Percentiles rank a stretch among this genome's conserved stretches.
These are phyloP conservation scores for Neocucurbitaria cava DNA, from an alignment of 2,329 filamentous ascomycete species.

Conservation along the genomic window DNA sequence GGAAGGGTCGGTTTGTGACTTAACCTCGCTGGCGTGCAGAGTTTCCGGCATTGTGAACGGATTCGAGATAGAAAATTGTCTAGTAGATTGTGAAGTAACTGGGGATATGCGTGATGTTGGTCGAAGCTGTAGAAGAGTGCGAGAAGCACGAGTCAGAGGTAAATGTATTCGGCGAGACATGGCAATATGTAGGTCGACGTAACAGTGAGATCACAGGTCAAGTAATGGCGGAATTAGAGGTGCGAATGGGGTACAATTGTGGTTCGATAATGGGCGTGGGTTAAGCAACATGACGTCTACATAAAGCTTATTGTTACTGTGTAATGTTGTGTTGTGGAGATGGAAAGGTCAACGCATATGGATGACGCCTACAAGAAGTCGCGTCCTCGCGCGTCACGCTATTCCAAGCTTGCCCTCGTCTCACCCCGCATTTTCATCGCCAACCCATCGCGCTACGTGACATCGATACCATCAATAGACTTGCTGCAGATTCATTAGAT, in stretches of 20 bases:
- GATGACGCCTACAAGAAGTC: slow-evolving; percentile 31
- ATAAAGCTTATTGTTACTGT: slow-evolving; percentile 6
- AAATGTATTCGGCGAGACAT: slow-evolving; percentile 29
- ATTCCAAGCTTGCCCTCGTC: too few species aligned
- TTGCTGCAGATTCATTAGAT: too few species aligned
- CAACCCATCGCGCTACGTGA: too few species aligned
- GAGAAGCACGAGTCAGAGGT: slow-evolving; percentile 13
- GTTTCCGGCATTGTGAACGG: slow-evolving; percentile 54
- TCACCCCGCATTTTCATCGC: too few species aligned
- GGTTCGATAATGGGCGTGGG: slow-evolving; percentile 5
- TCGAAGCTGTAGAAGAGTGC: slow-evolving; percentile 5
- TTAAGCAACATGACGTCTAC: slow-evolving; percentile 28
- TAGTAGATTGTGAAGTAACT: background rate
- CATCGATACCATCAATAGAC: too few species aligned
- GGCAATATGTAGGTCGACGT: slow-evolving; percentile 16
- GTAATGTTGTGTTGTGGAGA: slow-evolving; percentile 17
- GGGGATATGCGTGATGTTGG: background rate
- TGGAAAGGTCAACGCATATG: slow-evolving; percentile 23
- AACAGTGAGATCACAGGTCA: slow-evolving; percentile 29
- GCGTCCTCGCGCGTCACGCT: slow-evolving; percentile 20
- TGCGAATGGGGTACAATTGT: slow-evolving; percentile 3
- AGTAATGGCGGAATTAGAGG: slow-evolving; percentile 6
- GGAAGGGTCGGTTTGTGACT: slow-evolving; percentile 54
- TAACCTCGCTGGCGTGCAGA: slow-evolving; percentile 50
- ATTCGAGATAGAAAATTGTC: slow-evolving; percentile 25